Conservation (phyloP, 257 asterid genomes). For the Solanum appendiculatum region DNA sequence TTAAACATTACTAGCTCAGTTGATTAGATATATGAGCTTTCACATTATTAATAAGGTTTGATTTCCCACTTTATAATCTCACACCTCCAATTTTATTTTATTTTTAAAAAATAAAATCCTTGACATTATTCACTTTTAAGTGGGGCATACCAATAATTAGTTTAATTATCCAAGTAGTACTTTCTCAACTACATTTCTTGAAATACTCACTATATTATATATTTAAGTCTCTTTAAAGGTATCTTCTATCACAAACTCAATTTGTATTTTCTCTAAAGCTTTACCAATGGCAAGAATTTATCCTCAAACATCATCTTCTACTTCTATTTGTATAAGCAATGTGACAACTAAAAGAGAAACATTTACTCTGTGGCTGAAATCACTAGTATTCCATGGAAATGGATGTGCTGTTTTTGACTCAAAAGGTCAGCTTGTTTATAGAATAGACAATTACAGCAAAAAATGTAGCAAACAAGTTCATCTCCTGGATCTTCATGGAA, state of each 20-base stretch:
- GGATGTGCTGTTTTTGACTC: slow-evolving; percentile 56
- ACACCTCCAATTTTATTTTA: not conserved
- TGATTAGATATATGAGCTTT: no score
- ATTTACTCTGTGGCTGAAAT: slow-evolving; percentile 67
- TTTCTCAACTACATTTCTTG: not conserved
- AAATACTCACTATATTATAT: not conserved
- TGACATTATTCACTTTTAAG: not conserved
- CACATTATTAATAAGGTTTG: no score
- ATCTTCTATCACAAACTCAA: not conserved
- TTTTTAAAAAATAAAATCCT: not conserved
- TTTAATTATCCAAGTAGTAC: not conserved
- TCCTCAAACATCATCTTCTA: slow-evolving; percentile 18
- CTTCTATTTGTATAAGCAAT: not conserved
- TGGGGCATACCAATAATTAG: not conserved
- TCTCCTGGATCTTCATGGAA: slow-evolving; percentile 49
- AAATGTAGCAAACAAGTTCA: slow-evolving; percentile 31
- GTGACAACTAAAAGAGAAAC: slow-evolving; percentile 27
- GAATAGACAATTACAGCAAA: slow-evolving; percentile 51
- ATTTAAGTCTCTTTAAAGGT: not conserved
- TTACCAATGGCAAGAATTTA: slow-evolving; percentile 53
- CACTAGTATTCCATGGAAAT: slow-evolving; percentile 48
- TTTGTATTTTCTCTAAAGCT: not conserved
- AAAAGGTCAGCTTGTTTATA: slow-evolving; percentile 33
- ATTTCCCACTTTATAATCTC: no score
- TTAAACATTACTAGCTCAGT: no score